These are phyloP conservation scores for Hanseniaspora occidentalis DNA, from an alignment of 805 yeast genomes.

Conservation along the genomic window DNA sequence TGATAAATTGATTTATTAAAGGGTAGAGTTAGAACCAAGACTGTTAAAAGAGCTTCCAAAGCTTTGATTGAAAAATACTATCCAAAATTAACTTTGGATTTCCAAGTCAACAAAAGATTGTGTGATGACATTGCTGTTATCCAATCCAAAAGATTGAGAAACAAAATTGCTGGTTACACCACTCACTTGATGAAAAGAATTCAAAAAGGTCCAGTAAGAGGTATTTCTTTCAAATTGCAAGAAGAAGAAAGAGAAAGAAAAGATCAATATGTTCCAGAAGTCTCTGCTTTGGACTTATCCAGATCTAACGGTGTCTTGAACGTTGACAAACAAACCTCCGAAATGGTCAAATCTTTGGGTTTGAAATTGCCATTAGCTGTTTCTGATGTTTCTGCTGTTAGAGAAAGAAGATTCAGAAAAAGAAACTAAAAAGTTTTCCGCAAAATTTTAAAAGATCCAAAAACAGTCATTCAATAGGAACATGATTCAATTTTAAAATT, in stretches of 20 bases:
- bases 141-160: slow-evolving; percentile 99
- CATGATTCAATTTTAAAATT: too few species aligned
- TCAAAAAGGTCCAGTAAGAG: slow-evolving; percentile 99
- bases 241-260: slow-evolving; percentile 99
- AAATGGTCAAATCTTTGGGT: slow-evolving; percentile 88
- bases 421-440: slow-evolving; percentile 45
- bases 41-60: slow-evolving; percentile 99
- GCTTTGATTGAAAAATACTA: slow-evolving; percentile 98
- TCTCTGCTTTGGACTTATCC: slow-evolving; percentile 97
- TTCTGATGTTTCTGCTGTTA: slow-evolving; percentile 77
- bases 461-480: too few species aligned
- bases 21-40: slow-evolving; percentile 99
- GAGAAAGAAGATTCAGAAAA: slow-evolving; percentile 87
- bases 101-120: slow-evolving; percentile 99
- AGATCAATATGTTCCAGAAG: slow-evolving; percentile 99
- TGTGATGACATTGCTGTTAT: slow-evolving; percentile 97
- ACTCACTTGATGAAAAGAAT: slow-evolving; percentile 99
- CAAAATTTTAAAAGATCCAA: slow-evolving; percentile 14
- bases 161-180: slow-evolving; percentile 99
- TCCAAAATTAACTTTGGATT: slow-evolving; percentile 98
- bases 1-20: slow-evolving; percentile 20
- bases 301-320: slow-evolving; percentile 92
- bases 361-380: slow-evolving; percentile 79
- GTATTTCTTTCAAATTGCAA: slow-evolving; percentile 99
- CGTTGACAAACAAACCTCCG: slow-evolving; percentile 95